Percentiles rank a stretch among this genome's conserved stretches.
These are phyloP conservation scores for Yamadazyma friedrichii DNA, from an alignment of 1,139 yeast genomes.

Conservation along the genomic window DNA sequence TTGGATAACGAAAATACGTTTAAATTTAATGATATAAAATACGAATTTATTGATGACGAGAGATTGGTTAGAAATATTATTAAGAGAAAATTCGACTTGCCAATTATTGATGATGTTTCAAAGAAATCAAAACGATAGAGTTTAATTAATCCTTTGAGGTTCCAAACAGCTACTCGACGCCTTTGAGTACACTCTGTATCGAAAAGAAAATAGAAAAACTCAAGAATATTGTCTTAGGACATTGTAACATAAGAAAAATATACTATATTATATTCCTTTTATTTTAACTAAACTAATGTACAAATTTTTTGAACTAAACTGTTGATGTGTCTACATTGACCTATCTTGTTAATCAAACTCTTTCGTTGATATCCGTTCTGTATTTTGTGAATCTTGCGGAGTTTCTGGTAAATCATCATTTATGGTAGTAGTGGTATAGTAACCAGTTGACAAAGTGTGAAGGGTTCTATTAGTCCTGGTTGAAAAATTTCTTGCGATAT, in stretches of 20 bases:
- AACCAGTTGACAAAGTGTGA: constrained; percentile 4
- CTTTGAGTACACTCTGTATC: no score
- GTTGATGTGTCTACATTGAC: background rate
- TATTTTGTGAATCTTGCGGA: no score
- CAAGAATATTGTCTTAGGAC: background rate
- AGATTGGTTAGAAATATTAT: constrained; percentile 56
- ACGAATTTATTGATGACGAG: constrained; percentile 51
- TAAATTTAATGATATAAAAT: constrained; percentile 22
- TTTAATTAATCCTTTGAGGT: background rate
- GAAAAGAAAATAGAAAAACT: no score
- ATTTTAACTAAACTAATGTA: constrained; percentile 5
- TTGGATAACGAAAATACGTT: constrained; percentile 31
- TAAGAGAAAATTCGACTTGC: constrained; percentile 45
- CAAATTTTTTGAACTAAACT: constrained; percentile 2
- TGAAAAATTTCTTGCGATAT: constrained; percentile 6
- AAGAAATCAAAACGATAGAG: constrained; percentile 1
- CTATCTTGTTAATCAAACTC: no score
- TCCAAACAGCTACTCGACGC: no score
- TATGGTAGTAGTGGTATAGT: constrained; percentile 1
- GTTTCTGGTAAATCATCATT: background rate
- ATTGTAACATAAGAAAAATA: constrained; percentile 1
- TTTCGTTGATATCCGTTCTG: no score
- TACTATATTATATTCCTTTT: background rate
- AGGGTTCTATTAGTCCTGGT: constrained; percentile 8
- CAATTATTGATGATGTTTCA: constrained; percentile 6